Evolutionary conservation across 305 asterid genomes (phyloP).

Genomic region (Rubia peregrina): DNA sequence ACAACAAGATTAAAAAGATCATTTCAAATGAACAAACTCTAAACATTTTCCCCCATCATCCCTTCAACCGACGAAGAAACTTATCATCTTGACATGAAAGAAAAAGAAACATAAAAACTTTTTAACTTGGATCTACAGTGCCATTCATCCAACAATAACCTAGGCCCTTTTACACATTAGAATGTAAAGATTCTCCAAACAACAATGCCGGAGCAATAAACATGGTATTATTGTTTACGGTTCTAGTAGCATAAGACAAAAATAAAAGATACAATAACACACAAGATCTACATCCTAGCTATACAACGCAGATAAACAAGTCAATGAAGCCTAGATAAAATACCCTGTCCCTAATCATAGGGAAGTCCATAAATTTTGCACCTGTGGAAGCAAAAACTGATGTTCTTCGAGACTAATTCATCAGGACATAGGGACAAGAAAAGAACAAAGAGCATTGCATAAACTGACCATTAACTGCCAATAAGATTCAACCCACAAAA

Average conservation of each 20-base stretch:
- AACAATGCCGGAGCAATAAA: background rate
- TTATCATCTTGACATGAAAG: background rate
- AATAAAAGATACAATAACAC: background rate
- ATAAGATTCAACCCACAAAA: background rate
- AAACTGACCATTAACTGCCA: background rate
- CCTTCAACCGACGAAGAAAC: background rate
- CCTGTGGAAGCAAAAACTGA: too few species aligned
- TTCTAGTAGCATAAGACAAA: background rate
- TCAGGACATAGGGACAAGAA: background rate
- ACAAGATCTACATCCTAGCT: background rate
- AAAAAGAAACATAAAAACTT: background rate
- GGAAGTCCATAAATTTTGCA: too few species aligned
- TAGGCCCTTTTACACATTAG: too few species aligned
- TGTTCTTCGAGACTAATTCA: background rate
- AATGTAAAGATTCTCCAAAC: background rate
- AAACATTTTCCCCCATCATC: background rate
- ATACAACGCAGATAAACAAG: background rate
- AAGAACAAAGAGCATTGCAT: background rate
- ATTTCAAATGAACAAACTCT: slow-evolving; percentile 5
- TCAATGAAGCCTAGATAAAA: background rate
- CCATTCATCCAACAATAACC: background rate
- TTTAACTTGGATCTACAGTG: background rate
- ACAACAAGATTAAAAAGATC: background rate
- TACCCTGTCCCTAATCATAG: background rate
- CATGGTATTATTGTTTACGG: background rate